Evolutionary conservation across 2,329 filamentous ascomycete genomes (phyloP).

Genomic region (Thielaviopsis cerberus): DNA sequence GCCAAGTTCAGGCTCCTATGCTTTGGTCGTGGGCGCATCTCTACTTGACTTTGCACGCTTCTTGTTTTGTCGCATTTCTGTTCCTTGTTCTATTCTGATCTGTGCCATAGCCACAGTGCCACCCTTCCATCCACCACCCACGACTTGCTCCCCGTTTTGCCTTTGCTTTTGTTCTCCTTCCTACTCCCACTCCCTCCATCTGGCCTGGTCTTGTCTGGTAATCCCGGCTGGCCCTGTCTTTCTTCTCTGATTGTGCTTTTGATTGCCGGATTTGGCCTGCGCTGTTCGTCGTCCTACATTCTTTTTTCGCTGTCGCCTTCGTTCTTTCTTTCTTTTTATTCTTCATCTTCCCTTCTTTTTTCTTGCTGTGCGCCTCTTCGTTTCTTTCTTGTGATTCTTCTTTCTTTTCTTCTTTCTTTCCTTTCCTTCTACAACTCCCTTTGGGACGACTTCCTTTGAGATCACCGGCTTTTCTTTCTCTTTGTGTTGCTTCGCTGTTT

Average conservation of each 20-base stretch:
- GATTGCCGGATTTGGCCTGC: neutral
- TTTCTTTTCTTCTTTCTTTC: constrained; percentile 7
- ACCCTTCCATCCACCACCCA: neutral
- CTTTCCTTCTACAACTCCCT: constrained; percentile 10
- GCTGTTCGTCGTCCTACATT: neutral
- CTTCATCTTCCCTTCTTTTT: neutral
- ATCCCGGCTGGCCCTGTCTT: neutral
- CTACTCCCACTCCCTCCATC: neutral
- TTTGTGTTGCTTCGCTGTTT: neutral
- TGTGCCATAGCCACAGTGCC: constrained; percentile 5
- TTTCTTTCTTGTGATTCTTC: neutral
- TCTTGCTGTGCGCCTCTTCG: neutral
- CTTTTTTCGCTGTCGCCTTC: neutral
- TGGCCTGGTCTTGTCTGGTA: too few relatives aligned
- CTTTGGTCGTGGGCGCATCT: neutral
- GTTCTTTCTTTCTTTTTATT: neutral
- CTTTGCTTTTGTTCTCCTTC: neutral
- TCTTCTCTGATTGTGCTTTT: neutral
- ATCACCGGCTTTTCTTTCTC: neutral
- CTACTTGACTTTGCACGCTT: neutral
- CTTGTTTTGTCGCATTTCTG: neutral
- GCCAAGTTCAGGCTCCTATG: neutral
- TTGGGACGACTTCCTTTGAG: neutral
- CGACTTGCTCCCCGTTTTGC: neutral
- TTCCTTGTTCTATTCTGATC: constrained; percentile 3